A percentile compares a stretch with the other conserved stretches of the same genome.
Conservation (phyloP, 1,139 yeast genomes). For the Pichia sp. region DNA sequence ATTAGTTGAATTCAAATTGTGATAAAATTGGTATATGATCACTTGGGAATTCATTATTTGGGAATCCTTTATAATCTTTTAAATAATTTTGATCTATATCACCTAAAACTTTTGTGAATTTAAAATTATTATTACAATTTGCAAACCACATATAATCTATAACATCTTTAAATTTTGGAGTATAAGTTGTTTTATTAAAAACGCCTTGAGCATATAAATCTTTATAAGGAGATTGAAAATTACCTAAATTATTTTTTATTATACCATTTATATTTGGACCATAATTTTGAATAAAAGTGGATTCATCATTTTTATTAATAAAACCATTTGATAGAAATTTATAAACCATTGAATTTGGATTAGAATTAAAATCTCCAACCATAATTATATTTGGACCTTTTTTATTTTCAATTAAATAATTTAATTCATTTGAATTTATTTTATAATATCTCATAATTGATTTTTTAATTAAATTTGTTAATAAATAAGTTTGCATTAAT, state of each 20-base stretch:
- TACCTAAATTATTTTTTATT: constrained; percentile 21
- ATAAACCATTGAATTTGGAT: constrained; percentile 43
- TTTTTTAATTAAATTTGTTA: constrained; percentile 29
- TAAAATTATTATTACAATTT: constrained; percentile 26
- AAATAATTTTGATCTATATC: constrained; percentile 26
- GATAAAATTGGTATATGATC: constrained; percentile 38
- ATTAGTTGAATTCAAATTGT: constrained; percentile 19
- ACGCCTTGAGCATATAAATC: constrained; percentile 19
- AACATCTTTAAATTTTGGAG: constrained; percentile 43
- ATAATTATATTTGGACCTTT: constrained; percentile 27
- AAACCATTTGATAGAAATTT: constrained; percentile 37
- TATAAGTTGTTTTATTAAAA: constrained; percentile 45
- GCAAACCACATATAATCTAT: constrained; percentile 58
- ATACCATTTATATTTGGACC: constrained; percentile 23
- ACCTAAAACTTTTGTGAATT: constrained; percentile 30
- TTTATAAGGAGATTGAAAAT: constrained; percentile 27
- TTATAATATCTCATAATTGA: constrained; percentile 23
- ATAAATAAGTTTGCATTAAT: constrained; percentile 45
- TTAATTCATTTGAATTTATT: constrained; percentile 24
- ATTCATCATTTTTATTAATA: constrained; percentile 8
- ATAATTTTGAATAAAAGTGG: constrained; percentile 14
- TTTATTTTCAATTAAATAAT: constrained; percentile 9
- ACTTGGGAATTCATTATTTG: constrained; percentile 39
- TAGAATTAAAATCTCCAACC: constrained; percentile 51
- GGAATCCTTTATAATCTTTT: constrained; percentile 31